These are phyloP conservation scores for Entomortierella chlamydospora DNA, from an alignment of 192 early-diverging fungal genomes.

Conservation along the genomic window DNA sequence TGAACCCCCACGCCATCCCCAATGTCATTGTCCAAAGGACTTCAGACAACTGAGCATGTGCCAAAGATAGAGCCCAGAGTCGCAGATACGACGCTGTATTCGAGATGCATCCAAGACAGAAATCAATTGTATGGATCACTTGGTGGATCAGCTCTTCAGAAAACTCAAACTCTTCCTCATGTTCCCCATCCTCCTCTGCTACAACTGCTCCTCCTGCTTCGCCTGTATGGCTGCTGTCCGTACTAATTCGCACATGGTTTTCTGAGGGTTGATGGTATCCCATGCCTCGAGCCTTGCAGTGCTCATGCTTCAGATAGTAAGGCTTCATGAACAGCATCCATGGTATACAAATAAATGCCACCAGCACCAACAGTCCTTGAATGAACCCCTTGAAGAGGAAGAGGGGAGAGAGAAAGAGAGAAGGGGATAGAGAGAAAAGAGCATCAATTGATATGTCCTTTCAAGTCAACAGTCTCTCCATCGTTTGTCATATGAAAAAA, in stretches of 20 bases:
- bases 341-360: constrained; percentile 91
- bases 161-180: constrained; percentile 86
- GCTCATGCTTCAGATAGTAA: constrained; percentile 82
- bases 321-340: constrained; percentile 98
- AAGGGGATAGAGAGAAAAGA: too few species aligned
- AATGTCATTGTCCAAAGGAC: constrained; percentile 97
- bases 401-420: too few species aligned
- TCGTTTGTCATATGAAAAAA: neutral
- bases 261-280: constrained; percentile 76
- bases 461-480: too few species aligned
- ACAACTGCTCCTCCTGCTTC: constrained; percentile 62
- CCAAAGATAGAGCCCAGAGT: constrained; percentile 97
- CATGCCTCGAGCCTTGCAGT: constrained; percentile 74
- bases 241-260: constrained; percentile 56
- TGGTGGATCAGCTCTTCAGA: constrained; percentile 97
- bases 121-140: constrained; percentile 98
- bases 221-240: constrained; percentile 47
- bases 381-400: constrained; percentile 62
- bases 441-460: too few species aligned
- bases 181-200: constrained; percentile 64
- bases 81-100: constrained; percentile 99
- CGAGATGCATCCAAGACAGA: constrained; percentile 94
- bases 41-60: constrained; percentile 97
- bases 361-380: constrained; percentile 83
- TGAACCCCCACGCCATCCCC: constrained; percentile 62